These are phyloP conservation scores for Nidularia sp. DNA, from an alignment of 768 basidiomycete species.

Conservation along the genomic window DNA sequence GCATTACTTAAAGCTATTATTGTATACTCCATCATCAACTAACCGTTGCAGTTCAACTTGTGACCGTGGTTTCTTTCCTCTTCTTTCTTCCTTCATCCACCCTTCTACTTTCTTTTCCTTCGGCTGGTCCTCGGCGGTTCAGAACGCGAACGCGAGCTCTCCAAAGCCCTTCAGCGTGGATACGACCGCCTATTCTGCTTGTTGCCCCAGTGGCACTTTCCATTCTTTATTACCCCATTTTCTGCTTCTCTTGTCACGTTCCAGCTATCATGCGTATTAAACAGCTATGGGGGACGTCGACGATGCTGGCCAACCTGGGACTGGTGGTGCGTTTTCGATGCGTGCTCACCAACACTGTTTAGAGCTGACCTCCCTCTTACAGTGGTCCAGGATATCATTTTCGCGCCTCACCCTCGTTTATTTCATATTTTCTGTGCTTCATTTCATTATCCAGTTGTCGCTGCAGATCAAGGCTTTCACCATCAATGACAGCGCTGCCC, in stretches of 20 bases:
- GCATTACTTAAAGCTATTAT: no score
- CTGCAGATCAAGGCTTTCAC: conserved; percentile 66
- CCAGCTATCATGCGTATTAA: conserved; percentile 15
- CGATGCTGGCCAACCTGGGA: conserved; percentile 2
- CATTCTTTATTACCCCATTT: conserved; percentile 10
- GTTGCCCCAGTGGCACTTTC: conserved; percentile 41
- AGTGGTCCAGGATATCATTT: conserved; percentile 72
- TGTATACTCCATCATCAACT: no score
- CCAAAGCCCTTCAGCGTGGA: no score
- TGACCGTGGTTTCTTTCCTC: conserved; percentile 16
- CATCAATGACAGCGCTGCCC: conserved; percentile 56
- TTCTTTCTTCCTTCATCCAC: conserved; percentile 19
- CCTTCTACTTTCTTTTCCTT: conserved; percentile 12
- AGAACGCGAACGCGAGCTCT: no score
- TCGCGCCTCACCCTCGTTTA: conserved; percentile 64
- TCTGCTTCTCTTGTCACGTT: background rate
- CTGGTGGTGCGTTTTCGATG: conserved; percentile 7
- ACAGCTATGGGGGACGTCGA: conserved; percentile 2
- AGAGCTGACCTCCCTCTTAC: conserved; percentile 3
- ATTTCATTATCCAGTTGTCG: conserved; percentile 64
- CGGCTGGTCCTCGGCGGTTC: conserved; percentile 11
- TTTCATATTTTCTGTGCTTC: conserved; percentile 60
- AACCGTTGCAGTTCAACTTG: no score
- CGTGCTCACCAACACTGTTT: background rate
- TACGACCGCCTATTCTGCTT: no score